A percentile compares a stretch with the other conserved stretches of the same genome.
Conservation (phyloP, 176 grass and related monocot genomes). For the Eleusine indica region DNA sequence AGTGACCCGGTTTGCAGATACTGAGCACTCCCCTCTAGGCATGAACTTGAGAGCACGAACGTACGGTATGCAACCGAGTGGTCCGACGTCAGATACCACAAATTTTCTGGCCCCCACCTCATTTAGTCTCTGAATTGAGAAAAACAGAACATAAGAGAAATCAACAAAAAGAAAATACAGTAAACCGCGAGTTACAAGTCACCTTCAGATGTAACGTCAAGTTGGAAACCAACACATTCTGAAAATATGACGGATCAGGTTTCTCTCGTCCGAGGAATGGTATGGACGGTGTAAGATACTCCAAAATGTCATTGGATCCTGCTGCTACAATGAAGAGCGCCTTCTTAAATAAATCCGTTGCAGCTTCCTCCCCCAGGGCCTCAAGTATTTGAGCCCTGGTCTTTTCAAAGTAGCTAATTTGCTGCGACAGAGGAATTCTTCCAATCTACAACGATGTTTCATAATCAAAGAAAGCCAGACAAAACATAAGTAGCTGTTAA, state of each 20-base stretch:
- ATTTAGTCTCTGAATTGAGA: constrained; percentile 53
- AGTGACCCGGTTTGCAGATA: constrained; percentile 48
- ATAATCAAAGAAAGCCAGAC: constrained; percentile 26
- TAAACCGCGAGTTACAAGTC: neutral
- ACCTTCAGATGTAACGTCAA: constrained; percentile 81
- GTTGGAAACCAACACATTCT: constrained; percentile 77
- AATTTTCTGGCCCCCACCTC: constrained; percentile 74
- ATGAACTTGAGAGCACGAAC: constrained; percentile 62
- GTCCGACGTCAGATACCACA: constrained; percentile 71
- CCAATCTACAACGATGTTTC: constrained; percentile 54
- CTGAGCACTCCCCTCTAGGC: constrained; percentile 55
- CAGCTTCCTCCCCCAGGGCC: constrained; percentile 49
- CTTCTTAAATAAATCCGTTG: constrained; percentile 57
- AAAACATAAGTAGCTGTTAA: neutral
- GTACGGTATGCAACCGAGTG: constrained; percentile 83
- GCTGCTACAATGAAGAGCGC: constrained; percentile 58
- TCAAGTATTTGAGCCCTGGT: constrained; percentile 56
- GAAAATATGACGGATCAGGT: constrained; percentile 50
- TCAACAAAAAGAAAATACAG: neutral
- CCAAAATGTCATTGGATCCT: constrained; percentile 86
- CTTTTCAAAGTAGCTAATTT: constrained; percentile 77
- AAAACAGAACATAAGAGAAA: neutral
- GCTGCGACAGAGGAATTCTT: constrained; percentile 67
- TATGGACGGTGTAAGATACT: constrained; percentile 72
- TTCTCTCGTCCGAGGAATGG: constrained; percentile 69